Evolutionary conservation across 1,284 basidiomycete genomes (phyloP).

Genomic region (Rhizoctonia solani): DNA sequence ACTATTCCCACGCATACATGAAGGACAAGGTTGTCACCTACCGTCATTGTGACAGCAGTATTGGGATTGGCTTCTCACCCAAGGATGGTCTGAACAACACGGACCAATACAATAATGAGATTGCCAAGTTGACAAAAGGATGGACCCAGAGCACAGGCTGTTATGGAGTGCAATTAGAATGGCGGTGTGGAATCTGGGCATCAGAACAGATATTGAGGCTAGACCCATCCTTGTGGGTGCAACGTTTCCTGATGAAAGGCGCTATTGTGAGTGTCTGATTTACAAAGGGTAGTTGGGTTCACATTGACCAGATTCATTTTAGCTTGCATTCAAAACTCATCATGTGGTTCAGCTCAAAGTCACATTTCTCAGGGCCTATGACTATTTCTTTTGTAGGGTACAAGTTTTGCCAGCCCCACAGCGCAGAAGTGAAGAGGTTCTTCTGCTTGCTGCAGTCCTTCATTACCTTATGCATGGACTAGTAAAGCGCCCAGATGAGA

Average conservation of each 20-base stretch:
- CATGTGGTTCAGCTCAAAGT: neutral
- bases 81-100: neutral
- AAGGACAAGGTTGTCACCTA: constrained; percentile 22
- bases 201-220: neutral
- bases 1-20: neutral
- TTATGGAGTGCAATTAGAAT: neutral
- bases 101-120: neutral
- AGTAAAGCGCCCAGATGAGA: constrained; percentile 10
- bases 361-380: neutral
- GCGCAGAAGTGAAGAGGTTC: neutral
- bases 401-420: neutral
- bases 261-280: constrained; percentile 9
- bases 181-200: constrained; percentile 7
- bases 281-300: neutral
- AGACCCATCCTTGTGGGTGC: neutral
- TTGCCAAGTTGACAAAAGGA: neutral
- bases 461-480: constrained; percentile 1
- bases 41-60: neutral
- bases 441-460: neutral
- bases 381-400: neutral
- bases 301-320: too few relatives aligned
- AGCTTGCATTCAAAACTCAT: neutral
- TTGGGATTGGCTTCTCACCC: neutral
- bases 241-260: neutral
- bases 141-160: neutral